Conservation (phyloP, 23 red algal species). For the Porphyridium purpureum region DNA sequence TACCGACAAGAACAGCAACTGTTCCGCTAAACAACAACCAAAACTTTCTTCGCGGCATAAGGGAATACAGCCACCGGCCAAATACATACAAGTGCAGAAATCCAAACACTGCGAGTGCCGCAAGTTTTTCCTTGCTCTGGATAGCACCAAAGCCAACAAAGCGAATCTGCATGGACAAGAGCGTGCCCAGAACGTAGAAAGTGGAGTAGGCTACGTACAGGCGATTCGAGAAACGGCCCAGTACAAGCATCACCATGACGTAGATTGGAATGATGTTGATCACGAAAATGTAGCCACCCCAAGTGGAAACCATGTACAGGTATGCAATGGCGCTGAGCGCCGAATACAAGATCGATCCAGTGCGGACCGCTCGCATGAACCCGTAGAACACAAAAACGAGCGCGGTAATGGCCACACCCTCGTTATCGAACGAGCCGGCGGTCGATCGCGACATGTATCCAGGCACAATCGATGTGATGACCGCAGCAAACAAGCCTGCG, state of each 20-base stretch:
- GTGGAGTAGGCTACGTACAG: constrained; percentile 92
- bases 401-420: constrained; percentile 89
- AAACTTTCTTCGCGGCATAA: constrained; percentile 43
- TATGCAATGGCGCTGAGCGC: constrained; percentile 43
- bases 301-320: constrained; percentile 97
- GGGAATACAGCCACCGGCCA: constrained; percentile 46
- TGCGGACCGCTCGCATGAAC: constrained; percentile 75
- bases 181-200: constrained; percentile 86
- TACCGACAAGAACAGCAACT: constrained; percentile 8
- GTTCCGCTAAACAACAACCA: constrained; percentile 9
- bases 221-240: constrained; percentile 76
- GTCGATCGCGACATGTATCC: constrained; percentile 93
- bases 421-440: constrained; percentile 92
- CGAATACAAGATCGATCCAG: constrained; percentile 78
- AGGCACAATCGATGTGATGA: constrained; percentile 72
- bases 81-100: constrained; percentile 66
- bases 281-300: constrained; percentile 99
- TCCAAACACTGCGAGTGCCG: constrained; percentile 72
- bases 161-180: constrained; percentile 99
- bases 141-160: constrained; percentile 99
- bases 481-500: constrained; percentile 77
- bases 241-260: constrained; percentile 77
- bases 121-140: constrained; percentile 72
- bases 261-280: constrained; percentile 97
- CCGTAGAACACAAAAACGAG: constrained; percentile 86